Conservation (phyloP, 2,329 filamentous ascomycete genomes). For the Diaporthe longicolla region DNA sequence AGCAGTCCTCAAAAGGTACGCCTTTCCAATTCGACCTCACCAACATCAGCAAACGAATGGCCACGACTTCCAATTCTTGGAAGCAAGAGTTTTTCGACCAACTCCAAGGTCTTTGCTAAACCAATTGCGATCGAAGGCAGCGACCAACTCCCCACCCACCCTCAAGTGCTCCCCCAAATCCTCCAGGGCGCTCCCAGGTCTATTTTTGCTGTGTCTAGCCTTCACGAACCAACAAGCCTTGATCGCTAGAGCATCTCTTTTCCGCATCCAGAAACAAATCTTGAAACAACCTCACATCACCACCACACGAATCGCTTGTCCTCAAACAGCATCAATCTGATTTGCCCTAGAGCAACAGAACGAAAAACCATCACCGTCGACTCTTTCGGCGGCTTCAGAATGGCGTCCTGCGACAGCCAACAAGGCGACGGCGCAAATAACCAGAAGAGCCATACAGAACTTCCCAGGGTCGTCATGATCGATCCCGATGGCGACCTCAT, state of each 20-base stretch:
- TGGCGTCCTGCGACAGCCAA: neutral
- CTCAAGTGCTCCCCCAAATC: too few relatives aligned
- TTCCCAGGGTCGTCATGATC: neutral
- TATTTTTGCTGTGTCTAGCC: neutral
- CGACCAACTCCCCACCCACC: too few relatives aligned
- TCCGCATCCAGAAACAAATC: neutral
- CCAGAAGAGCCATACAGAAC: neutral
- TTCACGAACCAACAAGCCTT: too few relatives aligned
- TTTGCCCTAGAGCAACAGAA: neutral
- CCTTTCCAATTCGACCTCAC: too few relatives aligned
- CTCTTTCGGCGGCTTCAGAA: neutral
- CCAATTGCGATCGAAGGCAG: neutral
- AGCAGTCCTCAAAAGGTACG: neutral
- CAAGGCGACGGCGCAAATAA: neutral
- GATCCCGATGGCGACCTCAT: constrained; percentile 15
- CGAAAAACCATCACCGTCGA: fast-evolving
- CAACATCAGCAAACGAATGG: neutral
- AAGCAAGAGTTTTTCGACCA: neutral
- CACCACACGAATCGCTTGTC: neutral
- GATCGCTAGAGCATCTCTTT: neutral
- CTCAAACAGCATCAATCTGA: neutral
- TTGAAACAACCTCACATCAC: neutral
- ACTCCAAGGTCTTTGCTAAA: neutral
- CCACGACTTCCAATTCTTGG: neutral
- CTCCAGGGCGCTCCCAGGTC: too few relatives aligned